Percentiles rank a stretch among this genome's conserved stretches.
phyloP scores from a whole-genome alignment of 2,329 filamentous ascomycete genomes.

The Periconia sp. region DNA sequence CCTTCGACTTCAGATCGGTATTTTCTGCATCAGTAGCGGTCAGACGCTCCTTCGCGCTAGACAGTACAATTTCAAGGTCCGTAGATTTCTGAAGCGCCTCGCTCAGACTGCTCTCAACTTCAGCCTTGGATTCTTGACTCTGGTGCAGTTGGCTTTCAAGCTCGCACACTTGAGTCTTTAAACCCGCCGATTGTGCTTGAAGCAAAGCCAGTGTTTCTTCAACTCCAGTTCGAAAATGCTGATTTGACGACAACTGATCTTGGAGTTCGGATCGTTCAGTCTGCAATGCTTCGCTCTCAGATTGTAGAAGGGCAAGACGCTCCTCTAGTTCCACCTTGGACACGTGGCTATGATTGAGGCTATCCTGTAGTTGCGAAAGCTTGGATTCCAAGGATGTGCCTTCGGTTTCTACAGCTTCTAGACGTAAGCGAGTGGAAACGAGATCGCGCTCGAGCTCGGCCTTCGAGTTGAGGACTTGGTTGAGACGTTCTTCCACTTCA shows the following conservation, averaged over 20 bases:
- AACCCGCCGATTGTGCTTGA: constrained; percentile 3
- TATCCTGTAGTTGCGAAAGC: constrained; percentile 11
- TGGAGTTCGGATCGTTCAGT: constrained; percentile 6
- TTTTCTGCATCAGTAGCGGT: constrained; percentile 15
- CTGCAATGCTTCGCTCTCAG: constrained; percentile 1
- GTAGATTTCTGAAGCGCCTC: constrained; percentile 3
- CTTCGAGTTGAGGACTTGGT: constrained; percentile 18
- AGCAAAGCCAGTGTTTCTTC: constrained; percentile 14
- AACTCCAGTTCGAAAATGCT: constrained; percentile 14
- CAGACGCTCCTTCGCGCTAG: constrained; percentile 15
- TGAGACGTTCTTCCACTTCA: constrained; percentile 17
- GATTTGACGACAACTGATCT: constrained; percentile 2
- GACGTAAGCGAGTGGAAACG: constrained; percentile 23
- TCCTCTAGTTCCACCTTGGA: constrained; percentile 4
- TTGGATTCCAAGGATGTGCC: constrained; percentile 14
- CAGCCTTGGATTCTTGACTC: constrained; percentile 4
- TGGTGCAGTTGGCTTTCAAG: constrained; percentile 2
- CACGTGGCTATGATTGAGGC: constrained; percentile 7
- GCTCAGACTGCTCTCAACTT: constrained; percentile 11
- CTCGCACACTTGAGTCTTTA: constrained; percentile 4
- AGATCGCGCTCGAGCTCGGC: constrained; percentile 30
- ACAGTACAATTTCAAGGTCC: constrained; percentile 4
- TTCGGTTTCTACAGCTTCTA: constrained; percentile 16
- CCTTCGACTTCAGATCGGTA: constrained; percentile 13
- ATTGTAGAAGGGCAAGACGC: neutral